Base-by-base conservation (phyloP, 169 alveolate species). In the Cryptosporidium meleagridis region DNA sequence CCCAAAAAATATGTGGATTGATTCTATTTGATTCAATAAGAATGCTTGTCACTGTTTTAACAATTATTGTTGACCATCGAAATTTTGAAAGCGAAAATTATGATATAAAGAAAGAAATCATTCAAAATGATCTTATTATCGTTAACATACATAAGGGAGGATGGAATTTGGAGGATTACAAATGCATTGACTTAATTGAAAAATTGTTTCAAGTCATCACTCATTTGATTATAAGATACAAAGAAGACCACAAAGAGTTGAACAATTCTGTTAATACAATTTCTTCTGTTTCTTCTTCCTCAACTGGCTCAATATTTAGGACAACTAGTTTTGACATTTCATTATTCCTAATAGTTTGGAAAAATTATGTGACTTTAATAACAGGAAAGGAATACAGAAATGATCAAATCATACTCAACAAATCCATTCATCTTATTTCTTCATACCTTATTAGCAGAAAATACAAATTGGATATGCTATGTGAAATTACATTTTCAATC, bases 381-480 rank as follows among this genome's bases (percentile, higher is more conserved):
- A 62, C n/a, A 33, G 23, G 35, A 16, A 80, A 48, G 23, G 55
- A 70, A 26, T n/a, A 21, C 58, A 45, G 31, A 41, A 23, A 80
- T 45, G 62, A 80, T 51, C n/a, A 31, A 16, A 44, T 16, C 18
- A 10, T 31, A 37, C 35, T 80, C 6, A 44, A 80, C 23, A 44
- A 62, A 14, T 37, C 75, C 8, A 80, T 80, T 14, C 75, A 33
- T 8, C 35, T 59, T 18, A 23, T 31, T 80, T 80, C 39, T 10
- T n/a, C 39, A 18, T 45, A 80, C 2, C 53, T 80, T 58, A 35
- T 80, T 23, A 80, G 44, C 29, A 62, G 39, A n/a, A 80, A 80
- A n/a, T 80, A 80, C 41, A 62, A 39, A n/a, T 44, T 80, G 39
- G 89, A 80, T 80, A 61, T 80, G 21, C 68, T 80, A 5, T 80